Percentiles rank a stretch among this genome's conserved stretches.
phyloP scores from a whole-genome alignment of 2,329 filamentous ascomycete genomes.

The Tolypocladium album region DNA sequence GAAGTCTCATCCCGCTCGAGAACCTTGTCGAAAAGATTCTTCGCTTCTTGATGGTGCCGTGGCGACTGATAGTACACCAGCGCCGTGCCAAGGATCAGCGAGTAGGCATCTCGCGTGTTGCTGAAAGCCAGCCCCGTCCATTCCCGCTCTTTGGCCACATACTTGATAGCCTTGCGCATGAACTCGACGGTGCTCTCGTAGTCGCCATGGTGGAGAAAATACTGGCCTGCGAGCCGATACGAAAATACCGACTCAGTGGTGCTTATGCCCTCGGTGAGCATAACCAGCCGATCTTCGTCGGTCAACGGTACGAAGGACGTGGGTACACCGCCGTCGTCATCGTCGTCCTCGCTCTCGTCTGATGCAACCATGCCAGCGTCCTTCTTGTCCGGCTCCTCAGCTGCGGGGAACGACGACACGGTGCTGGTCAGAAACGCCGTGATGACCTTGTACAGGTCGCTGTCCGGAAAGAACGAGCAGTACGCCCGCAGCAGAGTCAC shows the following conservation, averaged over 20 bases:
- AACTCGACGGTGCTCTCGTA: constrained; percentile 72
- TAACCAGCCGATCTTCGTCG: constrained; percentile 67
- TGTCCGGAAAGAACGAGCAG: constrained; percentile 71
- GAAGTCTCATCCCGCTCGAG: constrained; percentile 65
- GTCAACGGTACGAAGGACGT: constrained; percentile 49
- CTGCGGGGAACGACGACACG: constrained; percentile 66
- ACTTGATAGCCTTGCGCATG: constrained; percentile 61
- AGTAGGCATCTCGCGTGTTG: constrained; percentile 64
- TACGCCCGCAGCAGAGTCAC: constrained; percentile 69
- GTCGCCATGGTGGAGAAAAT: constrained; percentile 77
- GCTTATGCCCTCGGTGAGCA: constrained; percentile 67
- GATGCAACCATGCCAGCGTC: constrained; percentile 23
- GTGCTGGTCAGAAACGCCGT: constrained; percentile 73
- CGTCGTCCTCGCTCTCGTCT: constrained; percentile 48
- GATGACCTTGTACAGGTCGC: constrained; percentile 72
- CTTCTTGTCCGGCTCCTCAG: constrained; percentile 13
- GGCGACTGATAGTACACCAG: constrained; percentile 86
- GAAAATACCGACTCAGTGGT: constrained; percentile 64
- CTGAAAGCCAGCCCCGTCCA: constrained; percentile 60
- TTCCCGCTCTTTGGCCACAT: constrained; percentile 47
- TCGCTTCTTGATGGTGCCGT: constrained; percentile 80
- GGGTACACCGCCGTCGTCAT: constrained; percentile 44
- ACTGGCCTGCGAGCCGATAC: constrained; percentile 72
- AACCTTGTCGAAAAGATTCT: constrained; percentile 72
- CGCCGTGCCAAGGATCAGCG: constrained; percentile 71